Base-by-base conservation (phyloP, 768 basidiomycete genomes). In the Sarcomyxa edulis region DNA sequence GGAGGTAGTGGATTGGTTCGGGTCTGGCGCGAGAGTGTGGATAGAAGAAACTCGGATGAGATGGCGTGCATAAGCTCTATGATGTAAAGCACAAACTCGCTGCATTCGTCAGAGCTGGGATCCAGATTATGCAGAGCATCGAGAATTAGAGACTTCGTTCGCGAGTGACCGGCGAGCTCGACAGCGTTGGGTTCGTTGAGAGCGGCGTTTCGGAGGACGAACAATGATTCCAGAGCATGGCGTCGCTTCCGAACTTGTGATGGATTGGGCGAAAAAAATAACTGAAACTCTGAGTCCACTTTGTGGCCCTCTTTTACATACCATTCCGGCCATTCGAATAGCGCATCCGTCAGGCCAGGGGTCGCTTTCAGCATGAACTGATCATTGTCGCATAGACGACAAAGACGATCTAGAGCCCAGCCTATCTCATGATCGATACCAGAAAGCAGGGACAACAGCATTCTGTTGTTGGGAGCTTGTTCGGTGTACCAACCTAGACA, bases 261-360 rank as follows among this genome's bases (percentile, higher is more conserved):
- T 7, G 69, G 68, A 0, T 74, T 56, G 12, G 71, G 53, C 19
- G 82, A 73, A 46, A 89, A 90, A 25, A 89, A 58, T 7, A 60
- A 38, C 22, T 64, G 47, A 24, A 54, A 51, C 18, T 74, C 69
- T 32, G 64, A 60, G 22, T 56, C 55, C 40, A 63, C 56, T 46
- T 68, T 68, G 49, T 74, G 65, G n/a, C 82, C 81, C 46, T 80
- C 74, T 2, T 56, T 66, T 35, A 79, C 68, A 56, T 86, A 94
- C 81, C 81, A 85, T 53, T 87, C 81, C 3, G 93, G 91, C 84
- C 85, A 91, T 53, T 84, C 85, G 44, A 91, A 84, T 15, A 97
- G 67, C 5, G 82, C 84, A 49, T 91, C 84, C 18, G 87, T 76
- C 28, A 94, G 67, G 7, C 90, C 90, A 0, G 88, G 84, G 35